These are phyloP conservation scores for Podospora conica DNA, from an alignment of 495 filamentous ascomycete genomes.

Conservation along the genomic window DNA sequence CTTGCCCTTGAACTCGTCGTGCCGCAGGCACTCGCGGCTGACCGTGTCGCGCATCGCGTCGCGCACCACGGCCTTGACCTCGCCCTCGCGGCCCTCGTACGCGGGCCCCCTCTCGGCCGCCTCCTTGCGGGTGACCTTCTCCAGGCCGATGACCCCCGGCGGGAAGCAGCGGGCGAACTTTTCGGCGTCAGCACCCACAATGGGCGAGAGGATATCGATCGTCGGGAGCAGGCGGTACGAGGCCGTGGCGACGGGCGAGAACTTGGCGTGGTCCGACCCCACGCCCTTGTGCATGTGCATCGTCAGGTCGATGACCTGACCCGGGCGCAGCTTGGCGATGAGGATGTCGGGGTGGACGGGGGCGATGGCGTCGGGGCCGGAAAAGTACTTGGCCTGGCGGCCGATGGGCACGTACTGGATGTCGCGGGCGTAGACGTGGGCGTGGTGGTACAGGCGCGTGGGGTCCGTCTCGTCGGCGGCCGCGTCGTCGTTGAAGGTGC, in stretches of 20 bases:
- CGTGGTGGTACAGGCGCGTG: constrained; percentile 71
- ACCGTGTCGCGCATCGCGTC: constrained; percentile 89
- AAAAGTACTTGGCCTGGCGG: constrained; percentile 63
- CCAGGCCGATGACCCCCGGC: constrained; percentile 75
- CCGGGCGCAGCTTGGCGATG: constrained; percentile 88
- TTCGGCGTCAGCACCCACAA: constrained; percentile 75
- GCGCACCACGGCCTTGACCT: constrained; percentile 78
- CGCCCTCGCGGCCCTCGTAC: constrained; percentile 64
- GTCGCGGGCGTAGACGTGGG: constrained; percentile 80
- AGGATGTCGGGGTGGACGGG: constrained; percentile 89
- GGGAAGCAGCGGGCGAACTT: constrained; percentile 92
- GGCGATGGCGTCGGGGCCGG: constrained; percentile 54
- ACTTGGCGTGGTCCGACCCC: constrained; percentile 94
- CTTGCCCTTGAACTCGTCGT: constrained; percentile 89
- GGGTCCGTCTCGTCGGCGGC: constrained; percentile 69
- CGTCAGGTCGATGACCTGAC: constrained; percentile 74
- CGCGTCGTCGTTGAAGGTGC: constrained; percentile 68
- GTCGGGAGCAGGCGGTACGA: constrained; percentile 83
- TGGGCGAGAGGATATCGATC: constrained; percentile 75
- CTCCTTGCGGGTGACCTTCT: constrained; percentile 64
- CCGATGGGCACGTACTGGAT: constrained; percentile 70
- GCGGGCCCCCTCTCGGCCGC: constrained; percentile 53
- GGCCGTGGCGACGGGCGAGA: constrained; percentile 92
- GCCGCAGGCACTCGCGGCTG: constrained; percentile 82
- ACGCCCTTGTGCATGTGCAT: constrained; percentile 91